A percentile compares a stretch with the other conserved stretches of the same genome.
Evolutionary conservation across 352 stramenopile genomes (phyloP).

Genomic region (Pythium vanterpoolii): DNA sequence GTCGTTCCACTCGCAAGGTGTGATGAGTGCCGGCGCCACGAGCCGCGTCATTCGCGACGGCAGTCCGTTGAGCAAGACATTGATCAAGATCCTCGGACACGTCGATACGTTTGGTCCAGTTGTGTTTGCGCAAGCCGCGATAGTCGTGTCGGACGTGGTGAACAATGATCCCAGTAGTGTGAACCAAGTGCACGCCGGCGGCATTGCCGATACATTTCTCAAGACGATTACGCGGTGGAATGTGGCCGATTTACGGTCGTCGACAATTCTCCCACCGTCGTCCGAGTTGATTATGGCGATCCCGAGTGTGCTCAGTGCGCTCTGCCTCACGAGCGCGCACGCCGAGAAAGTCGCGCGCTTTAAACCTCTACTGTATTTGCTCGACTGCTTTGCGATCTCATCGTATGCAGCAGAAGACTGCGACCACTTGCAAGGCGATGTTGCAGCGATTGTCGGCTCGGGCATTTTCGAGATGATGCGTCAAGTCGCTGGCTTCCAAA

Average conservation of each 20-base stretch:
- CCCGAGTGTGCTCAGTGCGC: slow-evolving; percentile 90
- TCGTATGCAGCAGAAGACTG: slow-evolving; percentile 85
- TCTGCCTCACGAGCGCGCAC: slow-evolving; percentile 92
- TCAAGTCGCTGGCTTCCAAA: slow-evolving; percentile 89
- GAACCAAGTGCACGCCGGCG: slow-evolving; percentile 91
- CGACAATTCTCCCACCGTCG: slow-evolving; percentile 65
- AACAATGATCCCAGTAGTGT: slow-evolving; percentile 96
- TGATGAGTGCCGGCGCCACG: slow-evolving; percentile 85
- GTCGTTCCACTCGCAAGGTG: slow-evolving; percentile 83
- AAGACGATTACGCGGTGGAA: slow-evolving; percentile 87
- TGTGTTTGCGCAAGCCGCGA: slow-evolving; percentile 90
- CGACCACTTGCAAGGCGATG: slow-evolving; percentile 91
- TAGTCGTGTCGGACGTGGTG: slow-evolving; percentile 95
- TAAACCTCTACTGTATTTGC: slow-evolving; percentile 89
- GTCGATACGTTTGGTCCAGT: slow-evolving; percentile 90
- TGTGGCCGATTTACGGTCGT: slow-evolving; percentile 50
- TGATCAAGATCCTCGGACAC: slow-evolving; percentile 90
- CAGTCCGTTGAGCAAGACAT: slow-evolving; percentile 81
- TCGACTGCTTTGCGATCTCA: slow-evolving; percentile 89
- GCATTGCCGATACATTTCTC: slow-evolving; percentile 92
- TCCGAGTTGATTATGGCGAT: slow-evolving; percentile 94
- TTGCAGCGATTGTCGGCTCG: slow-evolving; percentile 90
- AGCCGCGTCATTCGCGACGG: slow-evolving; percentile 86
- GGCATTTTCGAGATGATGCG: slow-evolving; percentile 97
- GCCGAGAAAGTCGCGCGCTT: slow-evolving; percentile 88